phyloP scores from a whole-genome alignment of 2,329 filamentous ascomycete genomes.

The Colletotrichum sp. region DNA sequence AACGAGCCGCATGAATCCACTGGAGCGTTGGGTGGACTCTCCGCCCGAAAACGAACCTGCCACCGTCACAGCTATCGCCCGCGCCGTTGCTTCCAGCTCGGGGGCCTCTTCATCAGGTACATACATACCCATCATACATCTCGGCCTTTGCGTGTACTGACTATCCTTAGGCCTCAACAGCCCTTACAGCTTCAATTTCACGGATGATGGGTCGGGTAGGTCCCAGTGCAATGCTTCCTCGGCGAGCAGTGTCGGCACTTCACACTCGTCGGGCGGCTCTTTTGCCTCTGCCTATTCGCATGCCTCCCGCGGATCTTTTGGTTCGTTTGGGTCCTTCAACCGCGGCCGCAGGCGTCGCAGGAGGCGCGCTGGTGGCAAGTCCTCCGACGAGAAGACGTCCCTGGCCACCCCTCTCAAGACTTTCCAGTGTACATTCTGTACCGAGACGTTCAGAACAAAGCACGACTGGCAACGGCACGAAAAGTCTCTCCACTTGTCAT shows the following conservation, averaged over 20 bases:
- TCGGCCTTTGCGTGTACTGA: not conserved
- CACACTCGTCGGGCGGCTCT: conserved; percentile 63
- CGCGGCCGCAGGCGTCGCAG: conserved; percentile 56
- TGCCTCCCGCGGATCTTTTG: conserved; percentile 61
- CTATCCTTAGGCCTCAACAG: conserved; percentile 54
- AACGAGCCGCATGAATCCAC: conserved; percentile 53
- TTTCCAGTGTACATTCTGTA: conserved; percentile 73
- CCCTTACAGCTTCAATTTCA: conserved; percentile 61
- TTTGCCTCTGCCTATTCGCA: conserved; percentile 65
- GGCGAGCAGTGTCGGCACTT: conserved; percentile 64
- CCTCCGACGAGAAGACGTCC: conserved; percentile 37
- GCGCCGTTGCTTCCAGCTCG: conserved; percentile 59
- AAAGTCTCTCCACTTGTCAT: conserved; percentile 68
- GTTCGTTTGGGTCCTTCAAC: conserved; percentile 52
- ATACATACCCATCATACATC: not conserved
- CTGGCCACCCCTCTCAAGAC: conserved; percentile 55
- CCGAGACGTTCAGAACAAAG: conserved; percentile 70
- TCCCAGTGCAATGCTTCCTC: conserved; percentile 66
- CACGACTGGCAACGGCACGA: conserved; percentile 76
- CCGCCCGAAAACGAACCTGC: conserved; percentile 66
- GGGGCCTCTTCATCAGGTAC: conserved; percentile 39
- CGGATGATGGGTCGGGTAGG: conserved; percentile 64
- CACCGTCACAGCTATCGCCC: conserved; percentile 62
- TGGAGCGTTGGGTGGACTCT: conserved; percentile 65
- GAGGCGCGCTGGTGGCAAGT: conserved; percentile 45